Percentiles rank a stretch among this genome's conserved stretches.
These are phyloP conservation scores for Exserohilum rostratum DNA, from an alignment of 2,329 filamentous ascomycete species.

Conservation along the genomic window DNA sequence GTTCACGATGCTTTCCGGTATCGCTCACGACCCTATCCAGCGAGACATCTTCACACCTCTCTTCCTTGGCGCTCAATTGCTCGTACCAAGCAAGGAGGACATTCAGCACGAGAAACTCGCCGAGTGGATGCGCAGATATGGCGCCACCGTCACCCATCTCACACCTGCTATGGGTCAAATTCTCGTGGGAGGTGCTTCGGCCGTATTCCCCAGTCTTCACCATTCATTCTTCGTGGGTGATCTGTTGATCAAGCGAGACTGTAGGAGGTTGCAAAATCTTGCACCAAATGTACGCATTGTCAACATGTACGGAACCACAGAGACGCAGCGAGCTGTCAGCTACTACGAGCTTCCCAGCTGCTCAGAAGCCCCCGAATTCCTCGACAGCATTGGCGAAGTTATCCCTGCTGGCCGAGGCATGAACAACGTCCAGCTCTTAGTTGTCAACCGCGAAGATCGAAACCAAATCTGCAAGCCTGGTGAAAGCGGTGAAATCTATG, in stretches of 20 bases:
- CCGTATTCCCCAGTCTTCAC: constrained; percentile 77
- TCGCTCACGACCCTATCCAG: constrained; percentile 72
- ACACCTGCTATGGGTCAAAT: constrained; percentile 98
- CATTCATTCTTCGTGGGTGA: constrained; percentile 92
- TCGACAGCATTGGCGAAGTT: constrained; percentile 72
- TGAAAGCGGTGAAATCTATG: constrained; percentile 82
- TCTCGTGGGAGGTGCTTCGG: constrained; percentile 79
- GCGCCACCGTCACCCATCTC: constrained; percentile 81
- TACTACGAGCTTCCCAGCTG: constrained; percentile 79
- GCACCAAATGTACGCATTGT: constrained; percentile 77
- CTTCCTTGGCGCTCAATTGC: constrained; percentile 79
- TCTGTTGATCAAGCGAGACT: constrained; percentile 83
- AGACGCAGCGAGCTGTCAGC: constrained; percentile 79
- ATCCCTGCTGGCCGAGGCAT: constrained; percentile 87
- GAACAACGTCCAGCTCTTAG: constrained; percentile 84
- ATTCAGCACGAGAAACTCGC: constrained; percentile 85
- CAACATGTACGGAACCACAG: constrained; percentile 89
- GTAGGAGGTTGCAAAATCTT: constrained; percentile 74
- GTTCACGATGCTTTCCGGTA: constrained; percentile 85
- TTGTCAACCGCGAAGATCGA: constrained; percentile 73
- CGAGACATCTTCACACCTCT: constrained; percentile 88
- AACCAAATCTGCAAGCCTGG: constrained; percentile 77
- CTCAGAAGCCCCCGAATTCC: constrained; percentile 65
- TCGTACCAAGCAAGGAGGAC: constrained; percentile 80
- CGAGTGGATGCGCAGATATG: constrained; percentile 83